Conservation (phyloP, 768 basidiomycete species). For the Gymnopilus dilepis region DNA sequence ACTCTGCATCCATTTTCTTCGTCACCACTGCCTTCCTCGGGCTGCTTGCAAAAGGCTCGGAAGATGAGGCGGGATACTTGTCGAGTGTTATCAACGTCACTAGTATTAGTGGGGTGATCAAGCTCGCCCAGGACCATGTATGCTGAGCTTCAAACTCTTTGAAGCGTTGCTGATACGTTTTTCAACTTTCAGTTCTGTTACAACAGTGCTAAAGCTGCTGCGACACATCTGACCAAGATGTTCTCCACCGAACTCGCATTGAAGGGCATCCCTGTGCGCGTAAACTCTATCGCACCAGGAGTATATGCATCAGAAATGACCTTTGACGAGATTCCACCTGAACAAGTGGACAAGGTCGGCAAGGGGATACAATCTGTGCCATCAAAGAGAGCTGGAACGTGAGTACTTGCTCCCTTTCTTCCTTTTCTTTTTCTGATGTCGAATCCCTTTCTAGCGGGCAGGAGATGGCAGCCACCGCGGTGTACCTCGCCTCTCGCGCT, state of each 20-base stretch:
- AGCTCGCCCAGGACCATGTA: slow-evolving; percentile 79
- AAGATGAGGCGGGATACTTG: slow-evolving; percentile 59
- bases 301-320: slow-evolving; percentile 84
- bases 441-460: slow-evolving; percentile 47
- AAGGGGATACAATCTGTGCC: slow-evolving; percentile 69
- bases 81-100: slow-evolving; percentile 80
- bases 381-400: slow-evolving; percentile 68
- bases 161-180: neutral
- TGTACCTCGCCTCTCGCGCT: slow-evolving; percentile 76
- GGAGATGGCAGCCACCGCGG: slow-evolving; percentile 79
- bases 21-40: slow-evolving; percentile 78
- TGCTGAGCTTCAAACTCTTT: slow-evolving; percentile 23
- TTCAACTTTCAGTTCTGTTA: slow-evolving; percentile 66
- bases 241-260: slow-evolving; percentile 77
- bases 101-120: slow-evolving; percentile 74
- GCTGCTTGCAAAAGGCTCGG: slow-evolving; percentile 72
- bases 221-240: slow-evolving; percentile 77
- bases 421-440: neutral
- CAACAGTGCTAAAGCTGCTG: slow-evolving; percentile 82
- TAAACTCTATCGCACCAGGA: slow-evolving; percentile 78
- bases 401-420: slow-evolving; percentile 35
- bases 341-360: slow-evolving; percentile 57
- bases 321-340: slow-evolving; percentile 47
- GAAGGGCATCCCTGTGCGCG: slow-evolving; percentile 69
- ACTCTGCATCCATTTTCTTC: slow-evolving; percentile 81